Conservation (phyloP, 257 asterid genomes). For the Petunia secreta region DNA sequence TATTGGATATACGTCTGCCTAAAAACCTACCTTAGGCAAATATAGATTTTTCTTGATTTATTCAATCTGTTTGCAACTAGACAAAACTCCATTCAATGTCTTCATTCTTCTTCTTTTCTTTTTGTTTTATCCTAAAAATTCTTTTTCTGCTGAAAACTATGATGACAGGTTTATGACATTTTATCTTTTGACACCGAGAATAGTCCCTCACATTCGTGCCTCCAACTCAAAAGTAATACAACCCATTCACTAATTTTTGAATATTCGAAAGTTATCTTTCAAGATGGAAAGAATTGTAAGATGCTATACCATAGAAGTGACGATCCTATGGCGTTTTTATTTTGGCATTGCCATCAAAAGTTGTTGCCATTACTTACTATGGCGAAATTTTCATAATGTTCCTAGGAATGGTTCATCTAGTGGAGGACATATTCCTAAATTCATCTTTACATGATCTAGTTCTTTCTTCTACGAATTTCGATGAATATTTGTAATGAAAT, state of each 20-base stretch:
- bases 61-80: not conserved
- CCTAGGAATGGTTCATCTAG: conserved; percentile 9
- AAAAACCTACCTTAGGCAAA: too few relatives aligned
- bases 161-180: conserved; percentile 23
- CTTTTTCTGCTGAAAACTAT: not conserved
- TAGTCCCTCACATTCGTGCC: conserved; percentile 21
- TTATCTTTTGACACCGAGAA: conserved; percentile 15
- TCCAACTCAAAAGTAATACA: conserved; percentile 30
- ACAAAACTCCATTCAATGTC: not conserved
- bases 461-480: not conserved
- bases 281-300: not conserved
- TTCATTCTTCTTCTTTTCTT: not conserved
- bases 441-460: not conserved
- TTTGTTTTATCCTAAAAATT: not conserved
- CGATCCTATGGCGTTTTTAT: not conserved
- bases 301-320: not conserved
- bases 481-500: not conserved
- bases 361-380: not conserved
- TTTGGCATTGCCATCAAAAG: conserved; percentile 12
- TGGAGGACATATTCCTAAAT: conserved; percentile 11
- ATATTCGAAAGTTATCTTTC: conserved; percentile 23
- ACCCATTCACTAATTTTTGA: conserved; percentile 20
- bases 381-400: not conserved
- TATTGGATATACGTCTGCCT: too few relatives aligned
- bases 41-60: too few relatives aligned